Base-by-base conservation (phyloP, 768 basidiomycete genomes). In the Chlorophyllum brunneum region DNA sequence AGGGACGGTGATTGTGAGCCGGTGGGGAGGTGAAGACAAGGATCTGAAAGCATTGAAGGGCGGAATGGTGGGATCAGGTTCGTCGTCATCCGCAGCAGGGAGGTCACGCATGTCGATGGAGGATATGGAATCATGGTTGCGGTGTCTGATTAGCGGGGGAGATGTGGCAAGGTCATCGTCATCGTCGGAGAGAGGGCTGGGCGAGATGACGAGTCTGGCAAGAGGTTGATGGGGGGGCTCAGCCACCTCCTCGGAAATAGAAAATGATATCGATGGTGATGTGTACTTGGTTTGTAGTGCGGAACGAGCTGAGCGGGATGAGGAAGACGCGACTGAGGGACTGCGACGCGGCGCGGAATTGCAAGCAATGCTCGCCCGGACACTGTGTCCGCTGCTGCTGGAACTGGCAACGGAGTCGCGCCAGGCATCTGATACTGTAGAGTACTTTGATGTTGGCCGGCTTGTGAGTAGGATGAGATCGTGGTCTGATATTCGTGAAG, bases 401-500 rank as follows among this genome's bases (percentile, higher is more conserved):
- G 54, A 54, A 55, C 61, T 63, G 26, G 54, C 31, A 36, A 63
- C 39, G 6, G 61, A 64, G 53, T 64, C 59, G 13, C 65, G 55
- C 27, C 57, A 51, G 22, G 22, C 7, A 44, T 54, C 53, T n/a
- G 59, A 57, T 15, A 59, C 39, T 0, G n/a, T n/a, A n/a, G n/a
- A n/a, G n/a, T n/a, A n/a, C n/a, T n/a, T n/a, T n/a, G n/a, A n/a
- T n/a, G n/a, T n/a, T n/a, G n/a, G n/a, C n/a, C n/a, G n/a, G n/a
- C n/a, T n/a, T n/a, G n/a, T n/a, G n/a, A n/a, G n/a, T n/a, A n/a
- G n/a, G n/a, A n/a, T n/a, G n/a, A n/a, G n/a, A n/a, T n/a, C n/a
- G n/a, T n/a, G n/a, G 63, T 74, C 70, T 2, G 81, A 73, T 22
- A 82, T 71, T 16, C 80, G 72, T 1, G 82, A 82, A 0, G 81